Evolutionary conservation across 495 filamentous ascomycete species (phyloP), one percentile per base, ranked within the genome.

Genomic region (Ascobolus immersus): DNA sequence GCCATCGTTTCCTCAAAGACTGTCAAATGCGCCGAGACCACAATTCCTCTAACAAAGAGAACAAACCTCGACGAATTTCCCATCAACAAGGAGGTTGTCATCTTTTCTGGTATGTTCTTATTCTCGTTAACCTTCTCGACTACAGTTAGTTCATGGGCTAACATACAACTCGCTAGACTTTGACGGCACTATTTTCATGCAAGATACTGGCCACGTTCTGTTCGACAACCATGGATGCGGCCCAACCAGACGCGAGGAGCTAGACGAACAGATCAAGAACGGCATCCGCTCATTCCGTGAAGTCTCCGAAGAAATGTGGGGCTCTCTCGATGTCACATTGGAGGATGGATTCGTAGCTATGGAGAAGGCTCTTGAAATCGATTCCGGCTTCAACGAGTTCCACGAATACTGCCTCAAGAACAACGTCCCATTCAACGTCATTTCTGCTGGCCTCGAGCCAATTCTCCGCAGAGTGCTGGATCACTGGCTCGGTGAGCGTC

Each of bases 241-340:
- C 35, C 49, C 52, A 4, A 46, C 56, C 19, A 59, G 58, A 24
- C 59, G 70, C 17, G 44, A 64, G 32, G 49, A 61, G 26, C 63
- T 77, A 17, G 73, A 77, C 36, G 55, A 62, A 29, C 65, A 77
- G 40, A 73, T 78, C 48, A 64, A 71, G 35, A 59, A 55, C 7
- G 73, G 73, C 36, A 61, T 69, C 47, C 61, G 71, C 6, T 67
- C 69, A 0, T 77, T 77, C 56, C 57, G 69, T 19, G 73, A 77
- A n/a, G 69, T 69, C 18, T 75, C 70, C 3, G 71, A 77, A 36
- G 73, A 77, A 47, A 76, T 77, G 71, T 77, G 71, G 71, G 65
- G 62, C 13, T 73, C 67, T 2, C 55, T 78, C 1, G 55, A 63
- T 34, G 60, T 77, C 7, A 70, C 71, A 10, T 76, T 77, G 44